Percentiles rank a stretch among this genome's conserved stretches.
Evolutionary conservation across 2,329 filamentous ascomycete genomes (phyloP).

Genomic region (Colletotrichum sojae): DNA sequence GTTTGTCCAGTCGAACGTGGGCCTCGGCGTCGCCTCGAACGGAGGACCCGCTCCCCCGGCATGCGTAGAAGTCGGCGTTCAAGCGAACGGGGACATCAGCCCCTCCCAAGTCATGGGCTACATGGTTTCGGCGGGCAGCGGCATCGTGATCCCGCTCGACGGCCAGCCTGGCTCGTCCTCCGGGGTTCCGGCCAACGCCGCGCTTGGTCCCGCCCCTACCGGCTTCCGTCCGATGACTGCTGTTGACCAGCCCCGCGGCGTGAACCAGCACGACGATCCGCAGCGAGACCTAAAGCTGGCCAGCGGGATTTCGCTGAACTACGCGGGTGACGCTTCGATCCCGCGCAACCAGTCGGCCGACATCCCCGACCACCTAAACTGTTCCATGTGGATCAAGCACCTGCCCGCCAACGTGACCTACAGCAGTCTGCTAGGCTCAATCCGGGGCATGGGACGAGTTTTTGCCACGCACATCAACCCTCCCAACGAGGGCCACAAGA

Average conservation of each 20-base stretch:
- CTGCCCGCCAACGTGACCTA: slow-evolving; percentile 61
- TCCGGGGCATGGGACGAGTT: slow-evolving; percentile 64
- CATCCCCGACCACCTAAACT: slow-evolving; percentile 60
- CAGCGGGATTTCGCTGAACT: slow-evolving; percentile 50
- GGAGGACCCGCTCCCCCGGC: too few relatives aligned
- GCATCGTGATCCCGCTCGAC: too few relatives aligned
- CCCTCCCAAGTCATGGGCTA: too few relatives aligned
- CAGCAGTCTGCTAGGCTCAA: slow-evolving; percentile 58
- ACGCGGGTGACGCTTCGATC: slow-evolving; percentile 55
- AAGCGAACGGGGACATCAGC: too few relatives aligned
- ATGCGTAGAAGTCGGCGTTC: too few relatives aligned
- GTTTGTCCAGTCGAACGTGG: too few relatives aligned
- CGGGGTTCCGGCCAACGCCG: background rate
- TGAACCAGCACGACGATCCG: slow-evolving; percentile 6
- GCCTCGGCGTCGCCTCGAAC: too few relatives aligned
- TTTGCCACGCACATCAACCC: slow-evolving; percentile 67
- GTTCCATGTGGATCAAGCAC: slow-evolving; percentile 67
- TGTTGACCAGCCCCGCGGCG: background rate
- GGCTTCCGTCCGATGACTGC: slow-evolving; percentile 29
- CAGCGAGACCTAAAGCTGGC: slow-evolving; percentile 21
- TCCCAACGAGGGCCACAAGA: slow-evolving; percentile 55
- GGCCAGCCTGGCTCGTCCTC: too few relatives aligned
- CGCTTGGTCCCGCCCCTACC: background rate
- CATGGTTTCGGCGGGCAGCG: too few relatives aligned
- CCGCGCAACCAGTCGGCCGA: slow-evolving; percentile 55